These are phyloP conservation scores for Lobosporangium transversale DNA, from an alignment of 192 early-diverging fungal genomes.

Conservation along the genomic window DNA sequence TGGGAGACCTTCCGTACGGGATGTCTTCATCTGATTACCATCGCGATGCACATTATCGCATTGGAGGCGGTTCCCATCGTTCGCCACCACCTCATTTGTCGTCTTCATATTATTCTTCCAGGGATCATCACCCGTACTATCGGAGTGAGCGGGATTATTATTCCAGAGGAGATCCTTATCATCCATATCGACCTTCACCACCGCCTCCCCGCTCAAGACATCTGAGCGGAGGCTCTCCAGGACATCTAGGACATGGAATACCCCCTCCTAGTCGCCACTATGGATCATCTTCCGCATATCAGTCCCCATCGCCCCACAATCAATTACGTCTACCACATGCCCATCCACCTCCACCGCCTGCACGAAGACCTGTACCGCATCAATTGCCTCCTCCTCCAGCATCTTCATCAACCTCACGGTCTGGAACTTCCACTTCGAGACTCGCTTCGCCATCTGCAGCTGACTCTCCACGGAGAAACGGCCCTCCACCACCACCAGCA, in stretches of 20 bases:
- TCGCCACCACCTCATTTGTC: slow-evolving; percentile 38
- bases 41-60: slow-evolving; percentile 34
- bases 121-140: slow-evolving; percentile 47
- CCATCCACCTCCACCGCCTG: slow-evolving; percentile 48
- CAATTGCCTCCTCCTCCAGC: slow-evolving; percentile 36
- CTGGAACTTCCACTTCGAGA: slow-evolving; percentile 5
- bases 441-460: slow-evolving; percentile 16
- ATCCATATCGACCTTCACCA: slow-evolving; percentile 48
- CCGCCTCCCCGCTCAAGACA: slow-evolving; percentile 50
- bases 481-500: slow-evolving; percentile 5
- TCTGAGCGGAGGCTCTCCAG: slow-evolving; percentile 35
- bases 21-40: slow-evolving; percentile 32
- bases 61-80: slow-evolving; percentile 26
- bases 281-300: slow-evolving; percentile 26
- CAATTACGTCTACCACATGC: slow-evolving; percentile 47
- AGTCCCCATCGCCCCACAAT: slow-evolving; percentile 48
- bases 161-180: slow-evolving; percentile 34
- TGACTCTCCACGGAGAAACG: slow-evolving; percentile 1
- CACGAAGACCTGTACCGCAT: slow-evolving; percentile 34
- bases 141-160: slow-evolving; percentile 46
- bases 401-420: slow-evolving; percentile 1
- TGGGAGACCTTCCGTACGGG: slow-evolving; percentile 24
- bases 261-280: slow-evolving; percentile 33
- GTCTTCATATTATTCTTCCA: slow-evolving; percentile 40
- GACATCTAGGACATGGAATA: slow-evolving; percentile 22